A percentile compares a stretch with the other conserved stretches of the same genome.
Conservation (phyloP, 805 yeast species). For the Danielia reshetovae region DNA sequence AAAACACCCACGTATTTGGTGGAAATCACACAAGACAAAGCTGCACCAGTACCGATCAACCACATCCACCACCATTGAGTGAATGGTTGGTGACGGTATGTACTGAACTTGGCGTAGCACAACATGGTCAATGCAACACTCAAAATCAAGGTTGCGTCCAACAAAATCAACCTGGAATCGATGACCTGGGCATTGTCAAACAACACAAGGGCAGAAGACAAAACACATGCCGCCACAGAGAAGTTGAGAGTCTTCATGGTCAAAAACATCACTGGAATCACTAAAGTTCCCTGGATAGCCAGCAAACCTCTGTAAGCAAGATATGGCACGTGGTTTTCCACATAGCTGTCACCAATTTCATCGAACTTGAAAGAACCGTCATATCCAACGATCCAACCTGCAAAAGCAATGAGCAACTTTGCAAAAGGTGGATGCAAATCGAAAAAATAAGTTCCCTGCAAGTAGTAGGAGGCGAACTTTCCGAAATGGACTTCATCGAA, state of each 20-base stretch:
- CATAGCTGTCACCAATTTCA: constrained; percentile 79
- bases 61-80: constrained; percentile 78
- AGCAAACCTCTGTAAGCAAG: constrained; percentile 75
- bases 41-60: constrained; percentile 78
- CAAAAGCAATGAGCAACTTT: constrained; percentile 83
- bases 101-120: constrained; percentile 73
- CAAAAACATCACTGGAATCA: constrained; percentile 78
- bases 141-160: constrained; percentile 85
- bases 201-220: constrained; percentile 71
- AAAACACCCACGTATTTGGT: constrained; percentile 96
- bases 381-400: constrained; percentile 86
- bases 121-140: constrained; percentile 80
- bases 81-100: constrained; percentile 64
- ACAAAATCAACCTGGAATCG: constrained; percentile 84
- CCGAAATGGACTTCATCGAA: constrained; percentile 89
- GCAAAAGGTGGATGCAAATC: constrained; percentile 99
- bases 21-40: constrained; percentile 87
- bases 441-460: constrained; percentile 87
- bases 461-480: constrained; percentile 77
- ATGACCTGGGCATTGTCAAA: constrained; percentile 88
- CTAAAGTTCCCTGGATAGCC: constrained; percentile 76
- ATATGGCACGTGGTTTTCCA: constrained; percentile 78
- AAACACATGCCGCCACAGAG: constrained; percentile 70
- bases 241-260: constrained; percentile 85
- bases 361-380: constrained; percentile 92